Conservation (phyloP, 2,329 filamentous ascomycete species). For the Ophiostoma novo-ulmi region DNA sequence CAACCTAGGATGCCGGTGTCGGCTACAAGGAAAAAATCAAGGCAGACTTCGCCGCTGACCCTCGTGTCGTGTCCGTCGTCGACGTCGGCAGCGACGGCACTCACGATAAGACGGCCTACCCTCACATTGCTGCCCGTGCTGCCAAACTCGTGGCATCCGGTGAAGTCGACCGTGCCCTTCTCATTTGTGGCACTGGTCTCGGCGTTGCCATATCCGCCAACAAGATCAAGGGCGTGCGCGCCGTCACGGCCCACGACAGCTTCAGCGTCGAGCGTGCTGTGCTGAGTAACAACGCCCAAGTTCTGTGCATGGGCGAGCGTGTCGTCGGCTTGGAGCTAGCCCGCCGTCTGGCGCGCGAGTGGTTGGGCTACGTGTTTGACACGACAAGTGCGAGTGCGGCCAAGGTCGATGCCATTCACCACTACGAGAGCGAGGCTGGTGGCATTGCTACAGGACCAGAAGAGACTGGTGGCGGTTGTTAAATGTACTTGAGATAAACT, state of each 20-base stretch:
- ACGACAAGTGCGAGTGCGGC: conserved; percentile 51
- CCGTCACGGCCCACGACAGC: conserved; percentile 84
- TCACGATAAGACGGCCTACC: conserved; percentile 75
- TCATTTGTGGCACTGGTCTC: conserved; percentile 81
- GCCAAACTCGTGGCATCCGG: conserved; percentile 27
- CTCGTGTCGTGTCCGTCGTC: conserved; percentile 60
- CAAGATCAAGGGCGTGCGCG: conserved; percentile 76
- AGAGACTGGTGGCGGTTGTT: conserved; percentile 21
- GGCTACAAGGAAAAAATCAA: conserved; percentile 76
- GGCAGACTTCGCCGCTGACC: conserved; percentile 61
- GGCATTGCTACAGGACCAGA: conserved; percentile 27
- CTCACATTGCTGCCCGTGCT: conserved; percentile 52
- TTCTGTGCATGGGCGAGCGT: conserved; percentile 78
- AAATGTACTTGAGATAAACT: background rate
- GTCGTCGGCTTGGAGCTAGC: conserved; percentile 79
- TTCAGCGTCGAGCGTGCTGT: conserved; percentile 78
- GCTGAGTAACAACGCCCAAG: conserved; percentile 80
- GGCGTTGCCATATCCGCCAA: conserved; percentile 87
- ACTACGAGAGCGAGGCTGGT: conserved; percentile 33
- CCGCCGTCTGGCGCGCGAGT: conserved; percentile 70
- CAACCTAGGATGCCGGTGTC: conserved; percentile 53
- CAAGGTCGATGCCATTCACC: conserved; percentile 42
- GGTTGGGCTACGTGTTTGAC: conserved; percentile 80
- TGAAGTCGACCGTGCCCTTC: conserved; percentile 53
- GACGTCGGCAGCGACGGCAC: conserved; percentile 67